Evolutionary conservation across 139 green algal species (phyloP), one percentile per base, ranked within the genome.

Genomic region (Chlamydomonas asymmetrica): DNA sequence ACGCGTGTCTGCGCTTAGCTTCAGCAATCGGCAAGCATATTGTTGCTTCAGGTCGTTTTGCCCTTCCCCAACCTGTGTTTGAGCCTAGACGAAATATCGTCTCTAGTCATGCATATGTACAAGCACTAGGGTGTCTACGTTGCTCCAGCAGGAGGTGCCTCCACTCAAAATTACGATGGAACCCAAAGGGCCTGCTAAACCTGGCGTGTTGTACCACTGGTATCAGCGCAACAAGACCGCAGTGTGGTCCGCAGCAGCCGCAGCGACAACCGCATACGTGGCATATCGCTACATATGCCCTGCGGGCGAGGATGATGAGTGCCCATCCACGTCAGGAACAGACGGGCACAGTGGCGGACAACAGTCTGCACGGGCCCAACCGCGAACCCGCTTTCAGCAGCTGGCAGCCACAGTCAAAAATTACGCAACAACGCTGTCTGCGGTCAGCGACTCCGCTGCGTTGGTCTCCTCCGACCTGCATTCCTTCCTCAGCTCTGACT

Each of bases 381-480:
- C 34, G 41, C 40, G 37, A 10, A 69, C 20, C 43, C 39, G 34
- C 20, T 77, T 70, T 16, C 59, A 60, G 41, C 43, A 34, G 3
- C 59, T 77, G 6, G 23, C 23, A 3, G 50, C 6, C 23, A 77
- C 35, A 10, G 4, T 77, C 4, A 32, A 32, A 1, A 77, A 77
- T 35, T 77, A 77, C 43, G 50, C 59, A 1, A 2, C 7, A 0
- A 59, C 71, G 3, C 59, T 59, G 5, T 63, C 59, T 4, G 52
- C 59, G 2, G 2, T 80, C 22, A 71, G 74, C 5, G 41, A 66
- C 16, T 76, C 59, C 3, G 49, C 41, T 0, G 62, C 76, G 5
- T 31, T 83, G 9, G 40, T 87, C 2, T 61, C 71, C 3, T 41
- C 22, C 0, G 81, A 87, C 62, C 37, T 87, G 40, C 76, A 73